Evolutionary conservation across 495 filamentous ascomycete species (phyloP), one percentile per base, ranked within the genome.

Genomic region (Amorphotheca resinae): DNA sequence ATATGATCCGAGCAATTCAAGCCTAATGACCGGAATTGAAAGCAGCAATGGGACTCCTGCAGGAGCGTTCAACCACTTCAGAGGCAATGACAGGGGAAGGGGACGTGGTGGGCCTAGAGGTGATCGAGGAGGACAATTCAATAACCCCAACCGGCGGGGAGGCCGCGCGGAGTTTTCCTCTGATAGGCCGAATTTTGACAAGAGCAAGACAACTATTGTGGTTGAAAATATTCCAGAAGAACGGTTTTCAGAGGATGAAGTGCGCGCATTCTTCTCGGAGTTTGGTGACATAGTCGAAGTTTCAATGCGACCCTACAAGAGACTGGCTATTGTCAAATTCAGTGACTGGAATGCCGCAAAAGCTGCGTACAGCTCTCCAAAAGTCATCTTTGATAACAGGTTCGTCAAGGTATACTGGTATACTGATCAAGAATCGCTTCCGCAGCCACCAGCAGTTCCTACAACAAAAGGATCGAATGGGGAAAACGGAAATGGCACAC

Each of bases 331-430:
- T 33, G 74, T 98, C 51, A 91, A 84, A 48, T 96, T 74, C 38
- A 75, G 77, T 28, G 72, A 67, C 38, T 85, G 82, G 66, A 69
- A 68, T 9, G 66, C 79, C 32, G 91, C 91, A 12, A 78, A 81
- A 49, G 72, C 76, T 14, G 91, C 91, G 1, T 95, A 87, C 63
- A 77, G 79, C 12, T 94, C 86, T 31, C 91, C 91, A 0, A 93
- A 93, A 56, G 84, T 85, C 36, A 86, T 98, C 38, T 98, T 98
- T 53, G 87, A 95, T 48, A 98, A 98, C 50, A 73, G 91, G 15
- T 98, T 98, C 53, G 91, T 98, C 33, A 98, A 95, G 58, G 87
- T 98, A 4, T 98, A 87, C 54, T 98, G 91, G 91, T 73, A 84
- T 59, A 89, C 83, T 50, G 73, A 79, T 0, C 75, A 54, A 15